These are phyloP conservation scores for Trypanosoma scelopori DNA, from an alignment of 208 protist genomes.

Conservation along the genomic window DNA sequence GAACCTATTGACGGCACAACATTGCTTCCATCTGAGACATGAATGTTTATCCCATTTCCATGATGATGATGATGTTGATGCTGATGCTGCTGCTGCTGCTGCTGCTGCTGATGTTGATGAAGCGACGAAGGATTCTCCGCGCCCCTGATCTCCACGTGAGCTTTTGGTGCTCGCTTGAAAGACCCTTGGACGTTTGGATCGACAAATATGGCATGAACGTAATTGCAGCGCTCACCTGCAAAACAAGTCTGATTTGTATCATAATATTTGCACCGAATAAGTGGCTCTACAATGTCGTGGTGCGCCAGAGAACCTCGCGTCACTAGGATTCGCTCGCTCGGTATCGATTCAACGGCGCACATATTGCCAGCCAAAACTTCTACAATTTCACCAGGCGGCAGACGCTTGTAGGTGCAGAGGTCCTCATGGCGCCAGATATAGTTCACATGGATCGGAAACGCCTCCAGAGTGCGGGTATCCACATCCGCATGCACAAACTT, in stretches of 20 bases:
- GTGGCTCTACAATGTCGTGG: slow-evolving; percentile 25
- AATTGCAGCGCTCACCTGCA: slow-evolving; percentile 39
- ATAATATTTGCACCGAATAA: slow-evolving; percentile 42
- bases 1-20: not conserved
- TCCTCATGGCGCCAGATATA: slow-evolving; percentile 73
- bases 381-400: slow-evolving; percentile 33
- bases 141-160: slow-evolving; percentile 7
- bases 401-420: slow-evolving; percentile 67
- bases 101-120: slow-evolving; percentile 7
- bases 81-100: not conserved
- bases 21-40: slow-evolving; percentile 1
- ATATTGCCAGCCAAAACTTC: slow-evolving; percentile 33
- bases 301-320: slow-evolving; percentile 24
- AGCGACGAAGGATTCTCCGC: not conserved
- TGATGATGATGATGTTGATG: slow-evolving; percentile 26
- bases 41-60: slow-evolving; percentile 1
- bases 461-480: slow-evolving; percentile 43
- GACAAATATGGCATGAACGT: slow-evolving; percentile 40
- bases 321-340: slow-evolving; percentile 40
- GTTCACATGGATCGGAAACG: slow-evolving; percentile 79
- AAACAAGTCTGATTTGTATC: slow-evolving; percentile 41
- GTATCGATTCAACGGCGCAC: slow-evolving; percentile 23
- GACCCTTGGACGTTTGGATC: slow-evolving; percentile 33
- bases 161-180: slow-evolving; percentile 43
- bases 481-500: slow-evolving; percentile 83